These are phyloP conservation scores for Inosperma sp. DNA, from an alignment of 768 basidiomycete genomes.

Conservation along the genomic window DNA sequence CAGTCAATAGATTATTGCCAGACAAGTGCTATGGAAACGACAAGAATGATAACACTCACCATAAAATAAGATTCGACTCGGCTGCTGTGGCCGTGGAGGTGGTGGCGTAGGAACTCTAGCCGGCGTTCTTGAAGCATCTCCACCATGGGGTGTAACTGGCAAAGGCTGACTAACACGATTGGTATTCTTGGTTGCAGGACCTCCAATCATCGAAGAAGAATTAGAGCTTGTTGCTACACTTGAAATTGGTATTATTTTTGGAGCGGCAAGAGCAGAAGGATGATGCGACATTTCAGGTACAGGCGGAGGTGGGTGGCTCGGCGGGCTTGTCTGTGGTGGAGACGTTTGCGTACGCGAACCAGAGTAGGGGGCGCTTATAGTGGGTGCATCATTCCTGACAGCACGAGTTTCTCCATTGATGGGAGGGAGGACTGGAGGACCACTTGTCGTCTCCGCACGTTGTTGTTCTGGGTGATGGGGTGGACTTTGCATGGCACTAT, in stretches of 20 bases:
- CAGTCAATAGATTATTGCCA: neutral
- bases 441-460: neutral
- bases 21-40: neutral
- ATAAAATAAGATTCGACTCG: conserved; percentile 70
- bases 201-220: neutral
- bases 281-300: conserved; percentile 21
- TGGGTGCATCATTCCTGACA: conserved; percentile 10
- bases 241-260: neutral
- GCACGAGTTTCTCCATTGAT: conserved; percentile 21
- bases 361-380: neutral
- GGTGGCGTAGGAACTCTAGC: conserved; percentile 25
- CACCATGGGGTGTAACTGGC: conserved; percentile 21
- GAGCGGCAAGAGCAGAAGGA: conserved; percentile 9
- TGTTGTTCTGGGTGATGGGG: conserved; percentile 13
- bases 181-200: conserved; percentile 18
- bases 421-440: too few relatives aligned
- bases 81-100: conserved; percentile 24
- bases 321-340: conserved; percentile 26
- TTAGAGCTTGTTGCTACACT: neutral
- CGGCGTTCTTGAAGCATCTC: conserved; percentile 15
- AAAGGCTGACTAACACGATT: conserved; percentile 20
- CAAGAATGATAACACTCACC: conserved; percentile 46
- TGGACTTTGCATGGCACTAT: conserved; percentile 13
- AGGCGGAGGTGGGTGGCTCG: conserved; percentile 25
- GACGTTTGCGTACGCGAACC: conserved; percentile 15